A percentile compares a stretch with the other conserved stretches of the same genome.
phyloP scores from a whole-genome alignment of 371 early-diverging fungal species.

The Blastocladiella emersonii region DNA sequence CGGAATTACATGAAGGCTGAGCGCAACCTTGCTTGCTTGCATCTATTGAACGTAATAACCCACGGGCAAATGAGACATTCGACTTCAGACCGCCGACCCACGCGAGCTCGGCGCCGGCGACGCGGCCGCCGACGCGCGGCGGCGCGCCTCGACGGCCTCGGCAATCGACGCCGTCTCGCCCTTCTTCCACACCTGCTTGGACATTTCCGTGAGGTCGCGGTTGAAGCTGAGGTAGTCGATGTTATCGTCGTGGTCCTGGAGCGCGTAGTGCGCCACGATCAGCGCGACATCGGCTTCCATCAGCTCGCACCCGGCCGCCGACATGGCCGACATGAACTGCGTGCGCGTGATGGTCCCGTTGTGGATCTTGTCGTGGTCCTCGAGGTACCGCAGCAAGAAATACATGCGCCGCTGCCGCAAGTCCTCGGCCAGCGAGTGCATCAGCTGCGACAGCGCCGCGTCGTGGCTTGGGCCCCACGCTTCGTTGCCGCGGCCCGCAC shows the following conservation, averaged over 20 bases:
- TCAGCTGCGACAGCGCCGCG: not conserved
- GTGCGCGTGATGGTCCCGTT: conserved; percentile 11
- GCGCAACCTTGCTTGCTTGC: no score
- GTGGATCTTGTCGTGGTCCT: conserved; percentile 12
- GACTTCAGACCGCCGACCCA: no score
- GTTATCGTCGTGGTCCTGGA: conserved; percentile 8
- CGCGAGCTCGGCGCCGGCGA: no score
- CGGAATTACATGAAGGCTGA: no score
- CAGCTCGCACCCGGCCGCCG: conserved; percentile 3
- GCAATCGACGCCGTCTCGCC: not conserved
- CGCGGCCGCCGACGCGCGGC: no score
- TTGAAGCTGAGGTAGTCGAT: conserved; percentile 12
- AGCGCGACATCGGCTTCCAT: conserved; percentile 7
- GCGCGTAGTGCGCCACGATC: conserved; percentile 2
- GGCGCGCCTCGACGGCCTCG: no score
- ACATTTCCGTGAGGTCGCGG: conserved; percentile 5
- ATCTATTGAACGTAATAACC: no score
- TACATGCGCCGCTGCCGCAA: conserved; percentile 12
- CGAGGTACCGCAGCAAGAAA: conserved; percentile 7
- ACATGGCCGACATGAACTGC: conserved; percentile 8
- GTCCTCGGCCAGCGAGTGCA: conserved; percentile 3
- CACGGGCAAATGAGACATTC: no score
- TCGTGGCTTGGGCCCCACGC: not conserved
- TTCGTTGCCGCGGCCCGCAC: no score
- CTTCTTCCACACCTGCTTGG: not conserved